phyloP scores from a whole-genome alignment of 2,329 filamentous ascomycete genomes.

The Penicillium oxalicum region DNA sequence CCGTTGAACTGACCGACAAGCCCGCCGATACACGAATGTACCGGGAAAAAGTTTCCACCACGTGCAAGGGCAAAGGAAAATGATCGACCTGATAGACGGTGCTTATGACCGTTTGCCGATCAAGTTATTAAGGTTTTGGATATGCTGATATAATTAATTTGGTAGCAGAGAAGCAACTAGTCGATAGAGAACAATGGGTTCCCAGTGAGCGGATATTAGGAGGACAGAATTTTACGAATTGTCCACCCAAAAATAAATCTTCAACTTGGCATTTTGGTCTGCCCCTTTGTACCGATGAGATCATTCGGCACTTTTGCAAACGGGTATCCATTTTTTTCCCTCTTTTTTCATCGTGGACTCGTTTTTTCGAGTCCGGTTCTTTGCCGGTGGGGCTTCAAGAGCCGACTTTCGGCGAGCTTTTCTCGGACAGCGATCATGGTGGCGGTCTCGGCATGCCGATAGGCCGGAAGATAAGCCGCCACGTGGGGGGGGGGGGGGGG shows the following conservation, averaged over 20 bases:
- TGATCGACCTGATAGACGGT: neutral
- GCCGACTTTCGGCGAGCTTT: slow-evolving; percentile 18
- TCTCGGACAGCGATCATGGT: slow-evolving; percentile 6
- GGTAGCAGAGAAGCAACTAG: neutral
- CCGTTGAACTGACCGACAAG: neutral
- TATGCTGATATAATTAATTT: no score
- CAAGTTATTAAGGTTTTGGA: no score
- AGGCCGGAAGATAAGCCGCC: slow-evolving; percentile 3
- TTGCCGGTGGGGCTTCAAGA: slow-evolving; percentile 14
- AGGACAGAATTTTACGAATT: no score
- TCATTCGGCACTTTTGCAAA: slow-evolving; percentile 5
- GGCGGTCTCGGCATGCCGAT: slow-evolving; percentile 17
- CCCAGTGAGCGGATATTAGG: neutral
- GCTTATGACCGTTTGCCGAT: neutral
- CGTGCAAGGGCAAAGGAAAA: slow-evolving; percentile 1
- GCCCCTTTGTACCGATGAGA: slow-evolving; percentile 1
- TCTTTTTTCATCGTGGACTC: neutral
- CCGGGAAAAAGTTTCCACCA: slow-evolving; percentile 6
- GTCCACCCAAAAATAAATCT: no score
- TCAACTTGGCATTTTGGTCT: neutral
- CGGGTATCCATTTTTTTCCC: slow-evolving; percentile 5
- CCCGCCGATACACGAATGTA: slow-evolving; percentile 7
- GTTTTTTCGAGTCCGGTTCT: slow-evolving; percentile 6
- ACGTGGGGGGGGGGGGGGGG: neutral
- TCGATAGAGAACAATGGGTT: neutral